Base-by-base conservation (phyloP, 2,329 filamentous ascomycete species). In the Thielaviopsis cerberus region DNA sequence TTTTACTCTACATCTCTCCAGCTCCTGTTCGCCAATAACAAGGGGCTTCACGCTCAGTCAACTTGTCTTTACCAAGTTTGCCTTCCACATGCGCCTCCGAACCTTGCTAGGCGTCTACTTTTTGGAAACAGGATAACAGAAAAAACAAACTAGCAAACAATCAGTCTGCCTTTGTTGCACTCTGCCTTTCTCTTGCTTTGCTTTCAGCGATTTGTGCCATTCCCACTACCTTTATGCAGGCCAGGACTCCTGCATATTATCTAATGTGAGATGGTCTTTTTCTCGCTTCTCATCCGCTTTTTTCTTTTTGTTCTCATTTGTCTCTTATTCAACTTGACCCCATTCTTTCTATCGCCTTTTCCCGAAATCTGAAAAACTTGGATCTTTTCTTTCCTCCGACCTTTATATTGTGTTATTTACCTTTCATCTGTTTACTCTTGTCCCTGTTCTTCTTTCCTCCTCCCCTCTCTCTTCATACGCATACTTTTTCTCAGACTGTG, bases 341-440 rank as follows among this genome's bases (percentile, higher is more conserved):
- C 23, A n/a, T 34, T 1, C 13, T 54, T 11, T 6, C 17, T 37
- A 25, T n/a, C 6, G 17, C 17, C 25, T 25, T 37, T 13, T 20
- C 10, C 25, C 24, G 20, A 20, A 37, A 11, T 17, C 17, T 53
- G 24, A 17, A 13, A 27, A 27, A 26, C 51, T 53, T n/a, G 24
- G 5, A n/a, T n/a, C n/a, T n/a, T n/a, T n/a, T n/a, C n/a, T n/a
- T 22, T 20, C 15, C 17, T n/a, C 26, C 51, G 17, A 22, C 10
- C 20, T 50, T 23, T 55, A 26, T 57, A 13, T 37, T 50, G 11
- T 51, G n/a, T 41, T 54, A 55, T 48, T 52, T 52, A 41, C 57
- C 61, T 54, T 55, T 59, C 59, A 57, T 59, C 59, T 23, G 48
- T 54, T 52, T 60, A 62, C 56, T 62, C 58, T 55, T 61, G 57